phyloP scores from a whole-genome alignment of 2,329 filamentous ascomycete species.

The Helotiales sp. region DNA sequence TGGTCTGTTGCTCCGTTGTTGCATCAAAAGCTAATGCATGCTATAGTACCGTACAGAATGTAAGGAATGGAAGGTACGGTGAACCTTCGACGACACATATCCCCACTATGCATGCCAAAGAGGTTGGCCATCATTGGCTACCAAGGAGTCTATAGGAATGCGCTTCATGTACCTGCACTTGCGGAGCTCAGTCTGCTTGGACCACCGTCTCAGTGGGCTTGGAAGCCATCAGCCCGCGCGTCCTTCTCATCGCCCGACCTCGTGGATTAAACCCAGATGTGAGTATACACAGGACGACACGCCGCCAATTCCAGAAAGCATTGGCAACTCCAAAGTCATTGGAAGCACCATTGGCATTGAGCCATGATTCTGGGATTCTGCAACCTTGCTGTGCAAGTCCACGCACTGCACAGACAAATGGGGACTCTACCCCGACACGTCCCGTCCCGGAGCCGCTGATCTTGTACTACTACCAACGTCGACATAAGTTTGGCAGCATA shows the following conservation, averaged over 20 bases:
- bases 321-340: neutral
- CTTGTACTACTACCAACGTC: neutral
- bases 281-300: too few species aligned
- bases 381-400: neutral
- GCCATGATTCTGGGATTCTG: neutral
- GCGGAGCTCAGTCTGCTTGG: neutral
- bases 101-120: neutral
- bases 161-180: neutral
- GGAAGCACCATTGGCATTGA: neutral
- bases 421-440: neutral
- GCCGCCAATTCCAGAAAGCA: neutral
- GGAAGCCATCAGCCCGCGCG: neutral
- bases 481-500: neutral
- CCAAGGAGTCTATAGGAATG: too few species aligned
- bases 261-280: neutral
- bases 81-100: neutral
- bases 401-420: neutral
- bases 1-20: neutral
- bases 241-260: neutral
- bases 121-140: too few species aligned
- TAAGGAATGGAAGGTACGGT: neutral
- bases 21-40: neutral
- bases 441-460: neutral
- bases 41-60: neutral
- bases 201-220: neutral